A percentile compares a stretch with the other conserved stretches of the same genome.
Evolutionary conservation across 176 grass and related monocot species (phyloP).

Genomic region (Themeda triandra): DNA sequence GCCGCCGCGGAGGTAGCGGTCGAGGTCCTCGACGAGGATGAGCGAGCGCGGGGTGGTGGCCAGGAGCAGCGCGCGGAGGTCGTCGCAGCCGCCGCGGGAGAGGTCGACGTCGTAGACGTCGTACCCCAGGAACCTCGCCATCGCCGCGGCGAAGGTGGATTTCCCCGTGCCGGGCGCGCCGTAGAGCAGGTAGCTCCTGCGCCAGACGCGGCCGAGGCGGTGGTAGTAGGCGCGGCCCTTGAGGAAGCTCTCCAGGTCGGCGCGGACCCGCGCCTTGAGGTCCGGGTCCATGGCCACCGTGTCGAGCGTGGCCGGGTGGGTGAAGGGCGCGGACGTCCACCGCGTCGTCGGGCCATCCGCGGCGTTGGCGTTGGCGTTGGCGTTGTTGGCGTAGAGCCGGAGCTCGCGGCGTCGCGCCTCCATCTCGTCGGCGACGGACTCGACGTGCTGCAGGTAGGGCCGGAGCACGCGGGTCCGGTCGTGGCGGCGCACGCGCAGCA

Average conservation of each 20-base stretch:
- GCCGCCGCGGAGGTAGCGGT: slow-evolving; percentile 62
- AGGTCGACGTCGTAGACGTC: slow-evolving; percentile 94
- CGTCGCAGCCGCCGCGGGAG: slow-evolving; percentile 42
- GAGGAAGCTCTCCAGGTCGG: slow-evolving; percentile 79
- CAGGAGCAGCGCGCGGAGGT: slow-evolving; percentile 71
- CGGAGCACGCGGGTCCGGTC: slow-evolving; percentile 79
- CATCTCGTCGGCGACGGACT: slow-evolving; percentile 84
- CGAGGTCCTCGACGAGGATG: slow-evolving; percentile 97
- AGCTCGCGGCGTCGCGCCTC: slow-evolving; percentile 60
- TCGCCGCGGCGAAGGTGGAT: slow-evolving; percentile 83
- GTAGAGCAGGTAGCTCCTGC: slow-evolving; percentile 94
- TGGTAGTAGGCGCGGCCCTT: slow-evolving; percentile 85
- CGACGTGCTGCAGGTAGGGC: slow-evolving; percentile 86
- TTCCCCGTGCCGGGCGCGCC: slow-evolving; percentile 79
- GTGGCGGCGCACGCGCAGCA: slow-evolving; percentile 79
- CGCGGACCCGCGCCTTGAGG: slow-evolving; percentile 61
- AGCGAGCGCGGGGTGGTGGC: slow-evolving; percentile 70
- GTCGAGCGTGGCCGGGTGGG: slow-evolving; percentile 83
- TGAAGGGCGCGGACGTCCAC: slow-evolving; percentile 60
- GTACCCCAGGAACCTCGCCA: slow-evolving; percentile 85
- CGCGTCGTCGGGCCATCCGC: neutral
- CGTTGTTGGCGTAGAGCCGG: slow-evolving; percentile 46
- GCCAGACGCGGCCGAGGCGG: slow-evolving; percentile 86
- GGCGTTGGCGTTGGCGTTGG: neutral
- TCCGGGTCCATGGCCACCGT: slow-evolving; percentile 84